Evolutionary conservation across 1,284 basidiomycete genomes (phyloP).

Genomic region (Ceratobasidium theobromae): DNA sequence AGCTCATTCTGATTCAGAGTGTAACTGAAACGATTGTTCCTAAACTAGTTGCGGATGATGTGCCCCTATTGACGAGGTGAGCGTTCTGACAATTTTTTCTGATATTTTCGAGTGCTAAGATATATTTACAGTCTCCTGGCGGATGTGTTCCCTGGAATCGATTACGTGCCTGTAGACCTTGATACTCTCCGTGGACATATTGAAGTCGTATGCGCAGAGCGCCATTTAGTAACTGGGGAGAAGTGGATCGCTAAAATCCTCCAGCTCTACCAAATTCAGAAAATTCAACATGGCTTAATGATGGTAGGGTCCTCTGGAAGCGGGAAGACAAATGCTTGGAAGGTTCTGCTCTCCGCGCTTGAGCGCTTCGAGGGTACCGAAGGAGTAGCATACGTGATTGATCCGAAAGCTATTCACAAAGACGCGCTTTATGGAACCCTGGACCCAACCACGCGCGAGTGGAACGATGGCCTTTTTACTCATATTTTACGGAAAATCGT

Average conservation of each 20-base stretch:
- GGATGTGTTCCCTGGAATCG: conserved; percentile 97
- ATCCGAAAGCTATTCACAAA: conserved; percentile 99
- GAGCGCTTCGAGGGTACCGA: conserved; percentile 91
- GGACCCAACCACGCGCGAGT: conserved; percentile 96
- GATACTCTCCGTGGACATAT: conserved; percentile 85
- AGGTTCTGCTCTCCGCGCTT: conserved; percentile 86
- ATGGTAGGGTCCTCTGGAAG: conserved; percentile 98
- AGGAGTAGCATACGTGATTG: conserved; percentile 94
- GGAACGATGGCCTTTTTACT: conserved; percentile 99
- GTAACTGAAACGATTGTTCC: conserved; percentile 99
- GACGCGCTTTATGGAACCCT: conserved; percentile 97
- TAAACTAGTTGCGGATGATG: conserved; percentile 96
- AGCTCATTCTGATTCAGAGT: conserved; percentile 97
- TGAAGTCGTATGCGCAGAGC: conserved; percentile 82
- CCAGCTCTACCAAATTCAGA: conserved; percentile 98
- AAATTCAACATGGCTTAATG: conserved; percentile 99
- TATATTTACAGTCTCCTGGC: conserved; percentile 69
- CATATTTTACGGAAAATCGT: conserved; percentile 97
- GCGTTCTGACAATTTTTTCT: conserved; percentile 37
- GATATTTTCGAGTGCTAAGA: conserved; percentile 33
- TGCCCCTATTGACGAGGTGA: conserved; percentile 87
- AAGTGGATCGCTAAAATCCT: conserved; percentile 95
- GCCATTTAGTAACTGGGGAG: conserved; percentile 81
- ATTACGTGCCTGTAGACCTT: conserved; percentile 87
- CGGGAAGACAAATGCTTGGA: conserved; percentile 98